These are phyloP conservation scores for Phytophthora palmivora DNA, from an alignment of 352 stramenopile genomes.

Conservation along the genomic window DNA sequence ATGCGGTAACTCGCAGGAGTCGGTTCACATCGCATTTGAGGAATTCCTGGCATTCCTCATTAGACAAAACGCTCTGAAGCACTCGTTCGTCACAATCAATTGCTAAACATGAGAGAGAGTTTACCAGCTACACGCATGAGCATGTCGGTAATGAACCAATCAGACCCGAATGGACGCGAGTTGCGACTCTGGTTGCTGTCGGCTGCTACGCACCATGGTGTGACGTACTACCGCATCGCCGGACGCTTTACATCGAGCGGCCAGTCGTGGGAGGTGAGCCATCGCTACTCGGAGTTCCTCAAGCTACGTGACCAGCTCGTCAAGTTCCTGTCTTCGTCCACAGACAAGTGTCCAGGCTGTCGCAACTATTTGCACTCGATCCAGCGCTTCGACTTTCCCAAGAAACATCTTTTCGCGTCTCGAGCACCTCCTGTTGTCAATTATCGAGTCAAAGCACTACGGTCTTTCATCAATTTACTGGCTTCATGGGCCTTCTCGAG, in stretches of 20 bases:
- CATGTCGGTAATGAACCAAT: slow-evolving; percentile 63
- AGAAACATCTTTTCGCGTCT: slow-evolving; percentile 88
- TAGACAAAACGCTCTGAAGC: slow-evolving; percentile 13
- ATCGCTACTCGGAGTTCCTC: slow-evolving; percentile 88
- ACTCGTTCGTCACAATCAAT: slow-evolving; percentile 1
- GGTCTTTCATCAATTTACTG: slow-evolving; percentile 85
- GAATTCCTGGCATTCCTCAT: slow-evolving; percentile 16
- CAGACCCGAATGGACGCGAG: slow-evolving; percentile 47
- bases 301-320: slow-evolving; percentile 75
- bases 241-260: slow-evolving; percentile 68
- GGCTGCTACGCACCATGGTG: slow-evolving; percentile 51
- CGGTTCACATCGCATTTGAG: slow-evolving; percentile 18
- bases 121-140: slow-evolving; percentile 50
- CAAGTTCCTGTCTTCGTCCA: slow-evolving; percentile 76
- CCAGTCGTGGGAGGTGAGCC: slow-evolving; percentile 84
- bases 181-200: slow-evolving; percentile 80
- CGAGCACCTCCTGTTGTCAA: slow-evolving; percentile 80
- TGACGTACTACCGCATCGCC: slow-evolving; percentile 75
- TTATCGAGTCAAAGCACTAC: slow-evolving; percentile 85
- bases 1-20: slow-evolving; percentile 25
- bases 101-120: slow-evolving; percentile 49
- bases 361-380: slow-evolving; percentile 83
- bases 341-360: slow-evolving; percentile 82
- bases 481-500: slow-evolving; percentile 85
- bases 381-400: slow-evolving; percentile 83